These are phyloP conservation scores for Phytophthora pluvialis DNA, from an alignment of 352 stramenopile genomes.

Conservation along the genomic window DNA sequence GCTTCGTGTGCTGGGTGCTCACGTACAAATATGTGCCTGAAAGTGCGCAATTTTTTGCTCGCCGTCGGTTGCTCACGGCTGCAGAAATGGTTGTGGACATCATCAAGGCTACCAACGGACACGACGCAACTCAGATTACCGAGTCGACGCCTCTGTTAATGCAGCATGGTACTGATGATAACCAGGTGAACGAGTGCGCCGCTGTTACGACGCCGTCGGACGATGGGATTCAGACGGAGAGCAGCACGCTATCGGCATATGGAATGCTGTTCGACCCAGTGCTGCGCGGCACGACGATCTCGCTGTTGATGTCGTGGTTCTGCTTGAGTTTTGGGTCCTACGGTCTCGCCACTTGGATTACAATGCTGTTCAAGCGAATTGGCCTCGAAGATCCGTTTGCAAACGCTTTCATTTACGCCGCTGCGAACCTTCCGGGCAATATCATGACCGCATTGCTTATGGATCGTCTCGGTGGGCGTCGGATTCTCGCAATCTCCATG, in stretches of 20 bases:
- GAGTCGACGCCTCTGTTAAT: slow-evolving; percentile 24
- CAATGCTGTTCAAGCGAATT: slow-evolving; percentile 92
- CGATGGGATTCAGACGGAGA: slow-evolving; percentile 23
- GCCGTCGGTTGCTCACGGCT: slow-evolving; percentile 54
- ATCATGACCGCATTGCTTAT: slow-evolving; percentile 79
- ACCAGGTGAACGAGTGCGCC: slow-evolving; percentile 9
- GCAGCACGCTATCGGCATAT: slow-evolving; percentile 38
- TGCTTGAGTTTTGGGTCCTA: slow-evolving; percentile 90
- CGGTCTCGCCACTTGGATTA: slow-evolving; percentile 94
- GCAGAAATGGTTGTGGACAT: slow-evolving; percentile 67
- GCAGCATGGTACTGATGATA: not conserved
- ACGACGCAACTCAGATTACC: not conserved
- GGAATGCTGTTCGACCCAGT: slow-evolving; percentile 61
- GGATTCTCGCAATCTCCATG: slow-evolving; percentile 81
- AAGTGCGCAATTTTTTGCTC: slow-evolving; percentile 76
- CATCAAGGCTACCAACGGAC: slow-evolving; percentile 53
- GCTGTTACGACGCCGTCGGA: slow-evolving; percentile 2
- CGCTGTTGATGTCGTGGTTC: slow-evolving; percentile 71
- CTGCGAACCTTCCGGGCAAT: slow-evolving; percentile 92
- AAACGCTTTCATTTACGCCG: slow-evolving; percentile 93
- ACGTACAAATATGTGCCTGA: slow-evolving; percentile 83
- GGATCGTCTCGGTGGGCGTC: slow-evolving; percentile 68
- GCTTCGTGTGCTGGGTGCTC: slow-evolving; percentile 68
- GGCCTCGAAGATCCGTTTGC: slow-evolving; percentile 89
- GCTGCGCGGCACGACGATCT: slow-evolving; percentile 64